These are phyloP conservation scores for Apiospora saccharicola DNA, from an alignment of 2,329 filamentous ascomycete species.

Conservation along the genomic window DNA sequence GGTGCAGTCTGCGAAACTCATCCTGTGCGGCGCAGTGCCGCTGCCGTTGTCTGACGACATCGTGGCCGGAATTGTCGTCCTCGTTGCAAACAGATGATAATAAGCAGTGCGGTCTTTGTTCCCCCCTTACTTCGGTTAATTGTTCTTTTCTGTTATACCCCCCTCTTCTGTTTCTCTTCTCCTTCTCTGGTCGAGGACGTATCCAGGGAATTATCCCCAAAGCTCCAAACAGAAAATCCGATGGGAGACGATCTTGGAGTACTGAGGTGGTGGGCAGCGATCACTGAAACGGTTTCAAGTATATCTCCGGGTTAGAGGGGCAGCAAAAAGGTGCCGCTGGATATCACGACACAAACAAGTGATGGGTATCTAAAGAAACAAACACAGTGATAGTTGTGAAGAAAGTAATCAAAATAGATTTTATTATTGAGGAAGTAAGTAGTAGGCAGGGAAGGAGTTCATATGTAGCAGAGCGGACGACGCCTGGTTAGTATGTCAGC, in stretches of 20 bases:
- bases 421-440: background rate
- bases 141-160: background rate
- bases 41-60: slow-evolving; percentile 31
- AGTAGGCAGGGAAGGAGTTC: background rate
- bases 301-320: background rate
- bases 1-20: slow-evolving; percentile 41
- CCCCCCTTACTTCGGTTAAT: background rate
- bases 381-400: background rate
- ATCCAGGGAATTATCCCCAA: background rate
- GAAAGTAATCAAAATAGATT: background rate
- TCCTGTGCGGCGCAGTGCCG: slow-evolving; percentile 3
- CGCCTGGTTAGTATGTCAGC: background rate
- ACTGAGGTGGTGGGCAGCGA: background rate
- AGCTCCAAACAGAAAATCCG: background rate
- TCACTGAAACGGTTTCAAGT: background rate
- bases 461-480: background rate
- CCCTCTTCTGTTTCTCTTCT: background rate
- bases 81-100: slow-evolving; percentile 23
- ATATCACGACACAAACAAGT: background rate
- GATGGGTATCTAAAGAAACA: background rate
- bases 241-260: background rate
- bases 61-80: slow-evolving; percentile 20
- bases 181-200: background rate
- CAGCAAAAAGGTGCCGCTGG: background rate
- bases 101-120: background rate